phyloP scores from a whole-genome alignment of 768 basidiomycete species.

The Suillus fuscotomentosus region DNA sequence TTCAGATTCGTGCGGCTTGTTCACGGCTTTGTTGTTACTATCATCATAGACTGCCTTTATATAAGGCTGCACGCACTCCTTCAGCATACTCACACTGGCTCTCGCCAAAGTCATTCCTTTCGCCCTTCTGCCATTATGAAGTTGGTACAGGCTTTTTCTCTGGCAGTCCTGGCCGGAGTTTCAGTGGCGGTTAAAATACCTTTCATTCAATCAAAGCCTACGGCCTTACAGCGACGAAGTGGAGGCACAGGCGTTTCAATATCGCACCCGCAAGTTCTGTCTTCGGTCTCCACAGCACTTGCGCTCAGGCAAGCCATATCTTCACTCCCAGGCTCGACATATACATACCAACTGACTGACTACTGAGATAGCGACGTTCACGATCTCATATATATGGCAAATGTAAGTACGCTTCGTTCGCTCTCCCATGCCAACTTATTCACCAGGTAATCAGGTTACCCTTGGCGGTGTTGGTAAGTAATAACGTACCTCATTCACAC shows the following conservation, averaged over 20 bases:
- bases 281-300: slow-evolving; percentile 16
- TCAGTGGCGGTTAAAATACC: slow-evolving; percentile 47
- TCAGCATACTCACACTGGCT: not conserved
- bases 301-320: slow-evolving; percentile 22
- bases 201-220: slow-evolving; percentile 43
- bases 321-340: too few relatives aligned
- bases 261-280: slow-evolving; percentile 21
- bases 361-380: slow-evolving; percentile 53
- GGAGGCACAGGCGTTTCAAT: slow-evolving; percentile 23
- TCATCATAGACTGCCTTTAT: not conserved
- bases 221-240: slow-evolving; percentile 36
- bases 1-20: not conserved
- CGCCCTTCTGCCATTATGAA: slow-evolving; percentile 35
- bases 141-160: slow-evolving; percentile 30
- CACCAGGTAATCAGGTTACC: slow-evolving; percentile 48
- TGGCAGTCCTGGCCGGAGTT: slow-evolving; percentile 36
- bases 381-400: slow-evolving; percentile 77
- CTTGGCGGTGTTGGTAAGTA: slow-evolving; percentile 59
- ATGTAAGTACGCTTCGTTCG: slow-evolving; percentile 45
- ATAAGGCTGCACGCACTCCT: not conserved
- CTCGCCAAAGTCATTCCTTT: slow-evolving; percentile 2
- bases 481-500: slow-evolving; percentile 7
- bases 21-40: slow-evolving; percentile 3
- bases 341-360: slow-evolving; percentile 17
- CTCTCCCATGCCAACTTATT: not conserved